Conservation (phyloP, 2,329 filamentous ascomycete species). For the Phialocephala subalpina region DNA sequence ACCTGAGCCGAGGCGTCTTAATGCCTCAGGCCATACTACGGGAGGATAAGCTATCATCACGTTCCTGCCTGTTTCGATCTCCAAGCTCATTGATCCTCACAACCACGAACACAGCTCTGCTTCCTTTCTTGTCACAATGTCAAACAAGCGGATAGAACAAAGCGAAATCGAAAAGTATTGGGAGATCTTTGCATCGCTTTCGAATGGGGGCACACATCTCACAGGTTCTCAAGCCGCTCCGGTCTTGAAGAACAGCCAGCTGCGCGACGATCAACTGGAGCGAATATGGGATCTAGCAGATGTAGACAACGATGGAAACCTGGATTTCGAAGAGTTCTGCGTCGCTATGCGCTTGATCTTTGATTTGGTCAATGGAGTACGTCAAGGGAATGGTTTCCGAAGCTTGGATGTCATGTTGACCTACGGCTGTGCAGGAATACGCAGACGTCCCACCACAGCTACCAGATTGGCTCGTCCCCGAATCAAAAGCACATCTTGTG, state of each 20-base stretch:
- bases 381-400: constrained; percentile 41
- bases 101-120: not conserved
- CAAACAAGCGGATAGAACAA: constrained; percentile 68
- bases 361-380: constrained; percentile 92
- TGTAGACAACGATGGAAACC: constrained; percentile 94
- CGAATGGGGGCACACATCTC: constrained; percentile 69
- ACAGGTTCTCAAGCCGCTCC: constrained; percentile 75
- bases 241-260: constrained; percentile 76
- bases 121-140: constrained; percentile 37
- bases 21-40: not conserved
- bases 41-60: not conserved
- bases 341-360: constrained; percentile 99
- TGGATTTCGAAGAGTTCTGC: constrained; percentile 99
- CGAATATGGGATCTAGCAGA: constrained; percentile 97
- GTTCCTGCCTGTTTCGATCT: not conserved
- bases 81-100: not conserved
- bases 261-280: constrained; percentile 87
- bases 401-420: not conserved
- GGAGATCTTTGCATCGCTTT: constrained; percentile 78
- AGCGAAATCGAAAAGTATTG: constrained; percentile 81
- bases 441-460: constrained; percentile 84
- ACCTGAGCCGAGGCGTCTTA: not conserved
- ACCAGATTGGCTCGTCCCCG: constrained; percentile 96
- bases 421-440: constrained; percentile 73
- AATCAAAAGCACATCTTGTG: constrained; percentile 91